Evolutionary conservation across 306 rosid genomes (phyloP), one percentile per base, ranked within the genome.

Genomic region (Sophora flavescens): DNA sequence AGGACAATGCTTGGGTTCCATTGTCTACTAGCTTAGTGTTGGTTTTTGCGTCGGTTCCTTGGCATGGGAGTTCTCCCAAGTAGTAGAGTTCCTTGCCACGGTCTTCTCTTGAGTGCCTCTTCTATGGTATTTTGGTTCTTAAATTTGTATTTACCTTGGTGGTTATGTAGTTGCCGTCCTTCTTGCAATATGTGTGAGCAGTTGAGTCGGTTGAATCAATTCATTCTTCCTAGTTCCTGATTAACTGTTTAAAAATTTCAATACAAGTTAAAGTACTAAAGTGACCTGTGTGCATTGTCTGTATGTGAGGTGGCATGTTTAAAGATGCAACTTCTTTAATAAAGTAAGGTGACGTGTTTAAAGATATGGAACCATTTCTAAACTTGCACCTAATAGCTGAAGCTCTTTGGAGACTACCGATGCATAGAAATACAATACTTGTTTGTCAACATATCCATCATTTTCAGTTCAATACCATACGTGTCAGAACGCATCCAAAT

Each of bases 371-470:
- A 28, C 64, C 47, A 38, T 70, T 54, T 2, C 17, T 11, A 10
- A 58, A 28, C 6, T 53, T 54, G 3, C 53, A 16, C 52, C 57
- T 41, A 64, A 64, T 12, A 12, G 16, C 53, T 54, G 54, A 10
- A 54, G 52, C 9, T 13, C 12, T 32, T 16, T 32, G 60, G 36
- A 10, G 39, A 38, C 50, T 41, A 45, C 18, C 12, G 36, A 41
- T 64, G 70, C 39, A 45, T 45, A 28, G 75, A 66, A 72, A 74
- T 74, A 51, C 58, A 59, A 38, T 48, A 26, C 51, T 28, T 62
- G 39, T 48, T 14, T 18, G 7, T 45, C 30, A 56, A 54, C 63
- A 18, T 65, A 52, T 35, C 18, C 22, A 44, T 12, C 60, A n/a
- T 61, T 39, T 36, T n/a, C 59, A 41, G n/a, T 68, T 51, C 35